Percentiles rank a stretch among this genome's conserved stretches.
Evolutionary conservation across 83 land plant species (phyloP).

Genomic region (Diphasiastrum complanatum): DNA sequence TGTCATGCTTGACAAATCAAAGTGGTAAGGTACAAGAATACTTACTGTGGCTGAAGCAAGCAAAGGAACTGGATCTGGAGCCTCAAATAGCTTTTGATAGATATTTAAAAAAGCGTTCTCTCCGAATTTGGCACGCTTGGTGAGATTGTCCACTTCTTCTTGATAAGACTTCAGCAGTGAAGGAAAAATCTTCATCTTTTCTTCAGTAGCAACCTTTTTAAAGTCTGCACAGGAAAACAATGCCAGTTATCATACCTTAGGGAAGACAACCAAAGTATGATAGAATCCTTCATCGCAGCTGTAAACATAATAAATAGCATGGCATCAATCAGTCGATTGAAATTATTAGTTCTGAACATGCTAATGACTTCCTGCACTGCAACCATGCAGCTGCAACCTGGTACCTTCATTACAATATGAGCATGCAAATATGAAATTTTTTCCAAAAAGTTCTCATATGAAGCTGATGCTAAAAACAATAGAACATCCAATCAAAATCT

Average conservation of each 20-base stretch:
- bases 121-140: slow-evolving; percentile 97
- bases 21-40: neutral
- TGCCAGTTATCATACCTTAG: no score
- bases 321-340: no score
- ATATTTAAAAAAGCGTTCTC: slow-evolving; percentile 96
- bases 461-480: no score
- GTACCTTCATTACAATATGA: no score
- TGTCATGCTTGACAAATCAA: neutral
- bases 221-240: slow-evolving; percentile 50
- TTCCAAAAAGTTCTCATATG: no score
- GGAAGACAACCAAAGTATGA: no score
- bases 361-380: no score
- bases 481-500: no score
- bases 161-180: slow-evolving; percentile 86
- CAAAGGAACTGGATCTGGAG: slow-evolving; percentile 94
- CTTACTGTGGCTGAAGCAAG: slow-evolving; percentile 81
- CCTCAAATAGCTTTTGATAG: slow-evolving; percentile 95
- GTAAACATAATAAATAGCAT: neutral
- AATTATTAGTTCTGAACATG: no score
- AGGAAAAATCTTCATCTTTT: slow-evolving; percentile 68
- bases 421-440: no score
- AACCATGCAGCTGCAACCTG: no score
- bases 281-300: neutral
- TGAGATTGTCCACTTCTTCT: slow-evolving; percentile 98
- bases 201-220: slow-evolving; percentile 85